Evolutionary conservation across 495 filamentous ascomycete genomes (phyloP).

Genomic region (Hyaloscypha finlandica): DNA sequence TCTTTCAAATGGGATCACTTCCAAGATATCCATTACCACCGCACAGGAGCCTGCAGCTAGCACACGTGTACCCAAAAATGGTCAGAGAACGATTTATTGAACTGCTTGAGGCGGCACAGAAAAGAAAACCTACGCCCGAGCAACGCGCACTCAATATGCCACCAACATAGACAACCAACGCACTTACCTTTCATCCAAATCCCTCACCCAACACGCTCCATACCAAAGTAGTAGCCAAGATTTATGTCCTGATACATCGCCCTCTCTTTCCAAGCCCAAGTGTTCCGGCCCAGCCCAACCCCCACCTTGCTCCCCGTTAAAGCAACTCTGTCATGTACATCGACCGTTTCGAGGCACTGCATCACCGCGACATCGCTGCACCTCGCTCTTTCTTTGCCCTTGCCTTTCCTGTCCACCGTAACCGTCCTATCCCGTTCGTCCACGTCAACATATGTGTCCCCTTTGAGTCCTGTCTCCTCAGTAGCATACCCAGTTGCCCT

Average conservation of each 20-base stretch:
- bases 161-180: neutral
- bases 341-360: neutral
- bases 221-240: conserved; percentile 38
- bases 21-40: neutral
- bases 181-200: neutral
- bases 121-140: neutral
- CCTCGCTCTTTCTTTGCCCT: conserved; percentile 17
- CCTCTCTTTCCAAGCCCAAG: conserved; percentile 34
- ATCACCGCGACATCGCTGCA: neutral
- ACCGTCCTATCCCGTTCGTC: conserved; percentile 27
- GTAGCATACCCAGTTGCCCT: conserved; percentile 14
- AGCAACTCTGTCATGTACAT: neutral
- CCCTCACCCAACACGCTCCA: neutral
- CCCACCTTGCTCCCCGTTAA: neutral
- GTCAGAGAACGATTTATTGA: neutral
- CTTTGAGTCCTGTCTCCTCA: neutral
- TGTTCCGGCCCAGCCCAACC: neutral
- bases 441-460: conserved; percentile 18
- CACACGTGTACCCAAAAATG: neutral
- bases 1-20: neutral
- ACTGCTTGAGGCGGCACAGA: neutral
- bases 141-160: neutral
- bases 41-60: neutral
- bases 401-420: conserved; percentile 24
- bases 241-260: conserved; percentile 38